Evolutionary conservation across 257 asterid genomes (phyloP).

Genomic region (Salvia hispanica): DNA sequence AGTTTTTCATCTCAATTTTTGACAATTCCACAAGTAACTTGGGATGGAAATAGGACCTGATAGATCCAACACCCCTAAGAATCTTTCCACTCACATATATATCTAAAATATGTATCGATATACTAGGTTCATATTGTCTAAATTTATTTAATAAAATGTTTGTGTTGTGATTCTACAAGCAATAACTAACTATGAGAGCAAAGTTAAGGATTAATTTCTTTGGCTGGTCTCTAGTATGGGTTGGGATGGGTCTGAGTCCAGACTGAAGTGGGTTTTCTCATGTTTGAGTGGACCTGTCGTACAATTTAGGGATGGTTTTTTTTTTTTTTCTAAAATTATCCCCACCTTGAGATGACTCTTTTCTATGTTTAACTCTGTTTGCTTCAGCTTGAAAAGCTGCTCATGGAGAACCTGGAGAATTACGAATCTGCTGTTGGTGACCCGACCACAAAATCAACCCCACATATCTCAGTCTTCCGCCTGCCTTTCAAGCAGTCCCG

Average conservation of each 20-base stretch:
- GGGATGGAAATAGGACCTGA: no score
- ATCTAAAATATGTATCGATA: no score
- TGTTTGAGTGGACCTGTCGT: no score
- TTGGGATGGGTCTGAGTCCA: background rate
- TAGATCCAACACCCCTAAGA: background rate
- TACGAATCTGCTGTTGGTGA: conserved; percentile 88
- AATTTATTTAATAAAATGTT: background rate
- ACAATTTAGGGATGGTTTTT: no score
- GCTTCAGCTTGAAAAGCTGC: conserved; percentile 67
- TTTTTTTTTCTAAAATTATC: background rate
- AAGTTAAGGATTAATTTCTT: background rate
- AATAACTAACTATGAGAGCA: background rate
- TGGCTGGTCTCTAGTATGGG: background rate
- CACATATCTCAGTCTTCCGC: conserved; percentile 55
- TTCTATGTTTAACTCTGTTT: background rate
- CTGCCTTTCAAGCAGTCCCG: conserved; percentile 55
- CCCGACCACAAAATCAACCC: conserved; percentile 49
- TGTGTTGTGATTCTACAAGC: background rate
- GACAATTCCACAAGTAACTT: no score
- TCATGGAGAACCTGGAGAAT: conserved; percentile 67
- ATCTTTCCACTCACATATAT: background rate
- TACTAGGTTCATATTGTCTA: background rate
- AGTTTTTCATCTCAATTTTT: no score
- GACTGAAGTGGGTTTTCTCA: background rate
- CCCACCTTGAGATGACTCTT: no score